These are phyloP conservation scores for Xylariomycetidae sp. DNA, from an alignment of 2,329 filamentous ascomycete genomes.

Conservation along the genomic window DNA sequence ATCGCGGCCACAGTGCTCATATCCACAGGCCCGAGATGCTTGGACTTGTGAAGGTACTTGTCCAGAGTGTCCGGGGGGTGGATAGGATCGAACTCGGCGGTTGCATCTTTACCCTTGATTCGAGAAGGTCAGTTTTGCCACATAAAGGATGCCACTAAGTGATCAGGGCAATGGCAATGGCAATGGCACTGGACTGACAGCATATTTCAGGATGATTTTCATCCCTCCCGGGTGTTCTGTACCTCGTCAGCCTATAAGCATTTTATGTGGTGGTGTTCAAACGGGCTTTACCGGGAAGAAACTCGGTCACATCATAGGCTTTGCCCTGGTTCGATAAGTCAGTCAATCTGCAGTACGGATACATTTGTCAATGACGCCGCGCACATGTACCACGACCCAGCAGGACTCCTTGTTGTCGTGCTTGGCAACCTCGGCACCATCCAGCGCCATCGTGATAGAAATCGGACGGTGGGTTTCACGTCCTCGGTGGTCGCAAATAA, in stretches of 20 bases:
- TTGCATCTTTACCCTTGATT: constrained; percentile 76
- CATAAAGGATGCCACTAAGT: neutral
- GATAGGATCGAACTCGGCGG: constrained; percentile 86
- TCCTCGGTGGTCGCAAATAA: no score
- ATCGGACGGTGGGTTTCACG: neutral
- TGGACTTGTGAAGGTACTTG: constrained; percentile 77
- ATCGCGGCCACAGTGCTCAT: constrained; percentile 72
- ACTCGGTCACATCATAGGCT: constrained; percentile 86
- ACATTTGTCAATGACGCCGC: constrained; percentile 10
- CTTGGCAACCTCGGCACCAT: constrained; percentile 53
- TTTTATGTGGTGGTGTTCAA: neutral
- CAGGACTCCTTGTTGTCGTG: constrained; percentile 81
- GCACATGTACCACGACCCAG: constrained; percentile 83
- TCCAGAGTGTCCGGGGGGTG: constrained; percentile 82
- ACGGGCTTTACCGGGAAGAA: constrained; percentile 56
- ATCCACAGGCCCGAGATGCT: constrained; percentile 86
- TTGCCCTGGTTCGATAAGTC: constrained; percentile 50
- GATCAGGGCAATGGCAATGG: no score
- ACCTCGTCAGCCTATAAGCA: constrained; percentile 4
- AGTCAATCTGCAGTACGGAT: neutral
- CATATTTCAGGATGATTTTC: constrained; percentile 96
- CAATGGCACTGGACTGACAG: constrained; percentile 43
- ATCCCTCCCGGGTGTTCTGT: constrained; percentile 80
- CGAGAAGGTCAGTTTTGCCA: neutral
- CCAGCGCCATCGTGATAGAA: constrained; percentile 35